Conservation (phyloP, 176 grass and related monocot species). For the Cenchrus americanus region DNA sequence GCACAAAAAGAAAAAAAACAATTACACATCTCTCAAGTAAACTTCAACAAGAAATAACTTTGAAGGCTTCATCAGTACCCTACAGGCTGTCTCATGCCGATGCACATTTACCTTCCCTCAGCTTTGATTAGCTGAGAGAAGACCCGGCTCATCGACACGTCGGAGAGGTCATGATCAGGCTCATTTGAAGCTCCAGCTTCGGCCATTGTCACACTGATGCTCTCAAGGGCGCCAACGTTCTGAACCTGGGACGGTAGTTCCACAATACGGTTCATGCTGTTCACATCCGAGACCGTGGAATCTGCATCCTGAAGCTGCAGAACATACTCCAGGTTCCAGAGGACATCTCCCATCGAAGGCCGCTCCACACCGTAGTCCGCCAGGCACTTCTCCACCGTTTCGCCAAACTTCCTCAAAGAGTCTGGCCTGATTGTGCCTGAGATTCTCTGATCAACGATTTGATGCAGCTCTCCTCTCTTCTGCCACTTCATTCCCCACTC, state of each 20-base stretch:
- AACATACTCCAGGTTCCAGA: slow-evolving; percentile 92
- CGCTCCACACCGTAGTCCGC: slow-evolving; percentile 86
- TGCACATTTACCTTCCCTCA: slow-evolving; percentile 68
- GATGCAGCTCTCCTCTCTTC: slow-evolving; percentile 82
- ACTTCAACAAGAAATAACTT: slow-evolving; percentile 41
- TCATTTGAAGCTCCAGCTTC: slow-evolving; percentile 52
- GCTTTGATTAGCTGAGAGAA: slow-evolving; percentile 96
- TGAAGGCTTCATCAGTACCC: slow-evolving; percentile 31
- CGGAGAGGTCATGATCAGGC: slow-evolving; percentile 59
- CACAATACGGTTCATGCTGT: slow-evolving; percentile 77
- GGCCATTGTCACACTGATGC: slow-evolving; percentile 54
- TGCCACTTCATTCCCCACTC: slow-evolving; percentile 98
- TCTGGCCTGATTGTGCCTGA: slow-evolving; percentile 68
- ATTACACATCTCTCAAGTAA: slow-evolving; percentile 51
- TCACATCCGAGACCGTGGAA: slow-evolving; percentile 60
- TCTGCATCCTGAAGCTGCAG: slow-evolving; percentile 81
- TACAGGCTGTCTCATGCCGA: slow-evolving; percentile 24
- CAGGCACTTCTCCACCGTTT: slow-evolving; percentile 90
- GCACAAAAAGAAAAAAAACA: slow-evolving; percentile 12
- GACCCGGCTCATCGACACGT: slow-evolving; percentile 83
- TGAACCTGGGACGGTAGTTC: slow-evolving; percentile 69
- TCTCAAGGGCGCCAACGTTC: slow-evolving; percentile 39
- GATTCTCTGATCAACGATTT: slow-evolving; percentile 75
- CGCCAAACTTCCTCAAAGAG: slow-evolving; percentile 89
- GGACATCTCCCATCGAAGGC: slow-evolving; percentile 83